Conservation (phyloP, 192 early-diverging fungal species). For the Paraglomus brasilianum region DNA sequence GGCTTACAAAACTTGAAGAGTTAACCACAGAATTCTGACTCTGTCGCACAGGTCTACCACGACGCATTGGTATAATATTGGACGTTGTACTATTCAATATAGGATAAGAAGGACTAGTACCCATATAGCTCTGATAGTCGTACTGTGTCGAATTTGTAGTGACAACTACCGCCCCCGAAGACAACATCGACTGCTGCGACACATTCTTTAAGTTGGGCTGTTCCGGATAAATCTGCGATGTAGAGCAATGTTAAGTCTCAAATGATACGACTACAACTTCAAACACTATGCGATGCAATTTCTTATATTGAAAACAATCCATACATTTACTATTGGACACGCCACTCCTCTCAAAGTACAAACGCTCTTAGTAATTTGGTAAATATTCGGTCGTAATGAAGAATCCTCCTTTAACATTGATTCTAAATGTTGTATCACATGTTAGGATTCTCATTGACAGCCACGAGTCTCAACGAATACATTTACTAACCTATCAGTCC, state of each 20-base stretch:
- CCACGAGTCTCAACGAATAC: background rate
- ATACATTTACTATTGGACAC: constrained; percentile 66
- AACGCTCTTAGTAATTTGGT: constrained; percentile 67
- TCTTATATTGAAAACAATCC: background rate
- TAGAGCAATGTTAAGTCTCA: constrained; percentile 13
- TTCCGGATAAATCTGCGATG: constrained; percentile 13
- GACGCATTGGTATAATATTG: constrained; percentile 69
- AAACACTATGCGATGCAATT: constrained; percentile 10
- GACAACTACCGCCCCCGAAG: constrained; percentile 25
- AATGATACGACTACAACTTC: background rate
- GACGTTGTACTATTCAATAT: constrained; percentile 46
- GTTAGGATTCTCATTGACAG: background rate
- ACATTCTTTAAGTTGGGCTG: constrained; percentile 35
- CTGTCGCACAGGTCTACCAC: constrained; percentile 74
- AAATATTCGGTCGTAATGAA: constrained; percentile 74
- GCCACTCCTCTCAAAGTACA: constrained; percentile 60
- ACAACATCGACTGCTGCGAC: constrained; percentile 28
- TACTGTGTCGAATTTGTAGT: constrained; percentile 36
- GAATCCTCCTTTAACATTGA: constrained; percentile 80
- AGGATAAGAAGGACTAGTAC: constrained; percentile 42
- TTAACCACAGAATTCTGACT: too few relatives aligned
- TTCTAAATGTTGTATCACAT: constrained; percentile 24
- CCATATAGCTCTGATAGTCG: constrained; percentile 35
- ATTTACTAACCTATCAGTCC: constrained; percentile 55
- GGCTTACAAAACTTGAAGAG: too few relatives aligned